Base-by-base conservation (phyloP, 352 stramenopile species). In the Phytopythium ostracodes region DNA sequence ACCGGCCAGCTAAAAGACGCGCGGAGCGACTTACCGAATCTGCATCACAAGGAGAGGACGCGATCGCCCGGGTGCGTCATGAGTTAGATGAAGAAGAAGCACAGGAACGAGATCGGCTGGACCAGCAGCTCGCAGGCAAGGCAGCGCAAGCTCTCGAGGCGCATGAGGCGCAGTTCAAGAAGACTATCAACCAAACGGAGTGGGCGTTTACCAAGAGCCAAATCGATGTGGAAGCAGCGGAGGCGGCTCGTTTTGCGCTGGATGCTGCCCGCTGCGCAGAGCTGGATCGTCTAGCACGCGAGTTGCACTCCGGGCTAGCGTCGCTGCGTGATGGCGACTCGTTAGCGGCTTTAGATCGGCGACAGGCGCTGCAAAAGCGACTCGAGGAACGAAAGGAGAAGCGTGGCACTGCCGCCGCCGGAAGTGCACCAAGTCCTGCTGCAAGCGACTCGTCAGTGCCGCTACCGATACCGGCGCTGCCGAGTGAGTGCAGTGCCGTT, bases 161-260 rank as follows among this genome's bases (percentile, higher is more conserved):
- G 15, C 58, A 76, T 5, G 43, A 64, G 11, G 46, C 70, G 20
- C 73, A 75, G 56, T 63, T 42, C 25, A 49, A 52, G 9, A 51
- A 29, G 1, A 66, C 64, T 22, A 38, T 62, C 7, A n/a, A 40
- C 2, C 51, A 63, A 17, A 22, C 68, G 0, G 33, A 49, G 1
- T 7, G 4, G 29, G 43, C 35, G n/a, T 20, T 54, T 2, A n/a
- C 17, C 5, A 59, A 14, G 24, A 33, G 43, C 15, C 50, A 40
- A 11, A 38, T 62, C 9, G 56, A 72, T 15, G 66, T 56, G 2
- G 67, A 76, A 42, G 72, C 64, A 4, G 60, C 69, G 20, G 46
- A 70, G 36, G 66, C 69, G 33, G 71, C 69, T 36, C 67, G 62
- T 12, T 15, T 73, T 51, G 65, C 70, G 3, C 50, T 79, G 25